phyloP scores from a whole-genome alignment of 495 filamentous ascomycete genomes.

The Friedmanniomyces endolithicus region DNA sequence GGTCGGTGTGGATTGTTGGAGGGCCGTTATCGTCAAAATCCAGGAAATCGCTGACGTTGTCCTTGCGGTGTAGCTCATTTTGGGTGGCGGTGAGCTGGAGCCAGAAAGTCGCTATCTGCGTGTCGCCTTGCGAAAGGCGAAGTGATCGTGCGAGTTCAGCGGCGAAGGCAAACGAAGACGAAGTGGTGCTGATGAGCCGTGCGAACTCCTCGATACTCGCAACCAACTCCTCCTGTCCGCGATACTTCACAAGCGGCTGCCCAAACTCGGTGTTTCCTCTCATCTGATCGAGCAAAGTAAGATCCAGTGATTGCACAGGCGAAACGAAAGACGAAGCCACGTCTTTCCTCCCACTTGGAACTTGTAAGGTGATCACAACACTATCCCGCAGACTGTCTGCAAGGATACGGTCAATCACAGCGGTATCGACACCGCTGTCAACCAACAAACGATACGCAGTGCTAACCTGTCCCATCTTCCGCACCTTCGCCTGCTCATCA shows the following conservation, averaged over 20 bases:
- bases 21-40: neutral
- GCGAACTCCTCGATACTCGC: conserved; percentile 21
- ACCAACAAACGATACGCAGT: conserved; percentile 58
- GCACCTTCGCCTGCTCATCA: conserved; percentile 64
- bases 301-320: conserved; percentile 22
- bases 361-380: conserved; percentile 29
- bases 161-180: conserved; percentile 14
- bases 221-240: conserved; percentile 25
- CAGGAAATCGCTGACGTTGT: conserved; percentile 6
- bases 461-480: conserved; percentile 59
- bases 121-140: conserved; percentile 13
- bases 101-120: conserved; percentile 62
- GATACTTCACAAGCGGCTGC: conserved; percentile 17
- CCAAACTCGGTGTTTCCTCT: conserved; percentile 17
- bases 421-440: conserved; percentile 51
- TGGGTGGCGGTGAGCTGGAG: conserved; percentile 29
- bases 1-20: conserved; percentile 37
- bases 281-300: neutral
- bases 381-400: conserved; percentile 52
- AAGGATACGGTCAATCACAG: conserved; percentile 56
- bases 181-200: conserved; percentile 13
- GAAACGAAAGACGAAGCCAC: conserved; percentile 20
- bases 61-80: neutral
- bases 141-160: conserved; percentile 22
- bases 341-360: conserved; percentile 10